Percentiles rank a stretch among this genome's conserved stretches.
Evolutionary conservation across 345 rosid genomes (phyloP).

Genomic region (Linum trigynum): DNA sequence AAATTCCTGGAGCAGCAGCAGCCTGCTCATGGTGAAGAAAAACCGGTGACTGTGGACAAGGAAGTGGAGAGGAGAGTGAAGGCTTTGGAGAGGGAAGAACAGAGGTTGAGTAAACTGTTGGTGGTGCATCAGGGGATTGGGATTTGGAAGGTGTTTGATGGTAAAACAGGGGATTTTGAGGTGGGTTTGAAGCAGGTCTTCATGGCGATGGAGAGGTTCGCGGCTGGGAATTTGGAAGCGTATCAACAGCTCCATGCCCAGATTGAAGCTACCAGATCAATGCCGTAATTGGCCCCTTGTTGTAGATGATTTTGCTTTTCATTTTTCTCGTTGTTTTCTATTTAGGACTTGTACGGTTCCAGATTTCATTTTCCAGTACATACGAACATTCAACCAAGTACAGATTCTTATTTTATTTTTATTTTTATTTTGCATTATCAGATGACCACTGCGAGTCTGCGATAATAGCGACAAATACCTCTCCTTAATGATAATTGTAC

Average conservation of each 20-base stretch:
- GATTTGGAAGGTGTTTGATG: constrained; percentile 16
- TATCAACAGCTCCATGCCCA: not conserved
- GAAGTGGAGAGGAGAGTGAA: constrained; percentile 34
- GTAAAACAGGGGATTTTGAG: constrained; percentile 12
- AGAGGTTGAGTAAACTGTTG: constrained; percentile 26
- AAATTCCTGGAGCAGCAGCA: constrained; percentile 24
- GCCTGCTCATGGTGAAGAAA: constrained; percentile 23
- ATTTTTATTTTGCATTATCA: too few species aligned
- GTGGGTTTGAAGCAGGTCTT: constrained; percentile 28
- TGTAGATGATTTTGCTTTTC: too few species aligned
- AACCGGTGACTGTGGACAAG: constrained; percentile 22
- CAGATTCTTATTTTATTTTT: too few species aligned
- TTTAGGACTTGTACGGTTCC: too few species aligned
- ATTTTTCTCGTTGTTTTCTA: too few species aligned
- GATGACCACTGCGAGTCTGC: too few species aligned
- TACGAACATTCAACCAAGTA: too few species aligned
- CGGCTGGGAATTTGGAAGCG: constrained; percentile 13
- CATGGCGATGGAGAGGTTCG: constrained; percentile 34
- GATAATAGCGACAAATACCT: too few species aligned
- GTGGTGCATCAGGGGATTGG: constrained; percentile 7
- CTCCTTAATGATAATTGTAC: too few species aligned
- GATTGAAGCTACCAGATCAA: not conserved
- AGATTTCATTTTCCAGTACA: too few species aligned
- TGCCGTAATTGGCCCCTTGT: too few species aligned
- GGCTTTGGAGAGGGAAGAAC: constrained; percentile 34